phyloP scores from a whole-genome alignment of 345 rosid genomes.

The Odontarrhena argentea region DNA sequence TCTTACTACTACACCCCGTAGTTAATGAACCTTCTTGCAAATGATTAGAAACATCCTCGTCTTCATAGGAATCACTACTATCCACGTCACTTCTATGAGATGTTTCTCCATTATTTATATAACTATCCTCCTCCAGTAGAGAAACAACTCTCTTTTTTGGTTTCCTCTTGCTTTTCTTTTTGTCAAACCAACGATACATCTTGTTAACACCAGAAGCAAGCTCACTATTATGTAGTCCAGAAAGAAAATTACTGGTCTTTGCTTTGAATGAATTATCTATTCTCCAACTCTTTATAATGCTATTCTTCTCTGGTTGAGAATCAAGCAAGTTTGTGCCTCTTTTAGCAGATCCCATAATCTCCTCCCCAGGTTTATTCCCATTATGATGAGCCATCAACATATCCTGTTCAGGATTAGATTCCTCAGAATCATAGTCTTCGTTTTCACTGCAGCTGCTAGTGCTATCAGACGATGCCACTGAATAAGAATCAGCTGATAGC shows the following conservation, averaged over 20 bases:
- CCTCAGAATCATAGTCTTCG: constrained; percentile 52
- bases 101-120: constrained; percentile 39
- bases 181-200: constrained; percentile 53
- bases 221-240: constrained; percentile 47
- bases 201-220: constrained; percentile 45
- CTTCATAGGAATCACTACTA: constrained; percentile 40
- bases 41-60: constrained; percentile 28
- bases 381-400: constrained; percentile 44
- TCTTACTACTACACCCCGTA: constrained; percentile 20
- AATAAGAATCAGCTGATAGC: constrained; percentile 86
- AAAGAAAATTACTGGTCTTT: constrained; percentile 36
- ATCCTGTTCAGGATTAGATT: constrained; percentile 47
- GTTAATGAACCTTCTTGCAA: constrained; percentile 35
- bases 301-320: constrained; percentile 45
- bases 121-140: constrained; percentile 49
- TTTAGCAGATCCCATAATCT: constrained; percentile 33
- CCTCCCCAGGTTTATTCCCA: constrained; percentile 42
- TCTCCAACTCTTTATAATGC: constrained; percentile 37
- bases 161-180: constrained; percentile 58
- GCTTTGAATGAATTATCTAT: constrained; percentile 39
- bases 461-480: constrained; percentile 79
- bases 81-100: constrained; percentile 45
- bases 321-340: constrained; percentile 36
- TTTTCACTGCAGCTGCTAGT: constrained; percentile 78
- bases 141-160: constrained; percentile 59